Base-by-base conservation (phyloP, 164 flowering plant genomes). In the Magnolia kwangsiensis region DNA sequence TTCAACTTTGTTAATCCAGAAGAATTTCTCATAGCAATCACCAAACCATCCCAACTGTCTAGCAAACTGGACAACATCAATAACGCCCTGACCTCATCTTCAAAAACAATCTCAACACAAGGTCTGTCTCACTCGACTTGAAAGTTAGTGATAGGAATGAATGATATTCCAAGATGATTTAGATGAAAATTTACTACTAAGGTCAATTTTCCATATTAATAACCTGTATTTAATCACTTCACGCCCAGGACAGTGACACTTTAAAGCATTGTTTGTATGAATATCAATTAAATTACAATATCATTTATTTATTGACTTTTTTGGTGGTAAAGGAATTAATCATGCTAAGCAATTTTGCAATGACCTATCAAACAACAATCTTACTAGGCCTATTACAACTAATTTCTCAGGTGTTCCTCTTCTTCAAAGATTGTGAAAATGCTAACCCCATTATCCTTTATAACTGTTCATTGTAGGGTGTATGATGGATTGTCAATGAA, bases 391-490 rank as follows among this genome's bases (percentile, higher is more conserved):
- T 21, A 87, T 94, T 63, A 94, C 92, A 21, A 50, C 72, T 72
- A 92, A 84, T 76, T 87, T 91, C 80, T 90, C 97, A n/a, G 75
- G 76, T 61, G 89, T 91, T 78, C 88, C 93, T 51, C 67, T 11
- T 64, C 95, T 92, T 59, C 94, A 94, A 77, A 89, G 63, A 84
- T 79, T 91, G 98, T 94, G 78, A 90, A 93, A 67, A 51, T 69
- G 63, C 20, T 55, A 50, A 67, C 4, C 61, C 10, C 13, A 23
- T 31, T 71, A 5, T 37, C 58, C 51, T 31, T 18, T 70, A 13
- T n/a, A 59, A 71, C 51, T 37, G 19, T 50, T 7, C 21, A 27
- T 8, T 64, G 18, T 50, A n/a, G 50, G 55, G 77, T n/a, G 45
- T 37, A 37, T 24, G 27, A 24, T 24, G 27, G 27, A 24, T 37